Percentiles rank a stretch among this genome's conserved stretches.
Conservation (phyloP, 2,329 filamentous ascomycete genomes). For the Clathrospora elynae region DNA sequence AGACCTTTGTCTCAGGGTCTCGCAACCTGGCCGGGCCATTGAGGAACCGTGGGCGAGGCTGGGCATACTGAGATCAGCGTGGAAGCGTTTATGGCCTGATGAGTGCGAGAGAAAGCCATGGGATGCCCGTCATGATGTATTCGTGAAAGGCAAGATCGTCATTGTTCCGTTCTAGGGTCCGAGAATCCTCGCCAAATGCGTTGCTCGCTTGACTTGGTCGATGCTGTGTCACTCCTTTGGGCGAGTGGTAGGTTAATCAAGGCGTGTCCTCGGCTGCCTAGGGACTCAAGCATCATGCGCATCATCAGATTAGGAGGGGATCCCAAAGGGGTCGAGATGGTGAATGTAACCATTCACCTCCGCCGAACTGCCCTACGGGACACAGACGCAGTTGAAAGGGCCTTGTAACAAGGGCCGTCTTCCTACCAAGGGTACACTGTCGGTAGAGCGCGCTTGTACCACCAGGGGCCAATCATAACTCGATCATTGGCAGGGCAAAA, state of each 20-base stretch:
- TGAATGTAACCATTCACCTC: conserved; percentile 7
- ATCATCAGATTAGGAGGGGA: background rate
- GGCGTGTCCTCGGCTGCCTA: background rate
- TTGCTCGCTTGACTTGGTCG: no score
- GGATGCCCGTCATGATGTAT: background rate
- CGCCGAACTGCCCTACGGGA: conserved; percentile 3
- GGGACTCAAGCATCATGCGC: conserved; percentile 5
- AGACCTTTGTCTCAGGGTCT: conserved; percentile 22
- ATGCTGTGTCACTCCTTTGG: conserved; percentile 1
- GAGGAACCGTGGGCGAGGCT: background rate
- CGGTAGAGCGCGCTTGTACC: conserved; percentile 5
- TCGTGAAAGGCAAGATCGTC: no score
- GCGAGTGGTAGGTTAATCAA: background rate
- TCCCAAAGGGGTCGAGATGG: background rate
- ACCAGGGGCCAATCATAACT: background rate
- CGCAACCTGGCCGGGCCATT: conserved; percentile 1
- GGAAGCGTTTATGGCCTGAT: background rate
- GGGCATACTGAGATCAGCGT: background rate
- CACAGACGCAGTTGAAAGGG: background rate
- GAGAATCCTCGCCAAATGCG: no score
- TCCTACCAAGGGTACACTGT: conserved; percentile 2
- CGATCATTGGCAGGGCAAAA: conserved; percentile 9
- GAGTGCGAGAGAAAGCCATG: background rate
- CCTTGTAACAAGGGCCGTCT: conserved; percentile 4
- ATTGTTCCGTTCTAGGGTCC: no score